Percentiles rank a stretch among this genome's conserved stretches.
Conservation (phyloP, 1,284 basidiomycete species). For the Cutaneotrichosporon curvatum region DNA sequence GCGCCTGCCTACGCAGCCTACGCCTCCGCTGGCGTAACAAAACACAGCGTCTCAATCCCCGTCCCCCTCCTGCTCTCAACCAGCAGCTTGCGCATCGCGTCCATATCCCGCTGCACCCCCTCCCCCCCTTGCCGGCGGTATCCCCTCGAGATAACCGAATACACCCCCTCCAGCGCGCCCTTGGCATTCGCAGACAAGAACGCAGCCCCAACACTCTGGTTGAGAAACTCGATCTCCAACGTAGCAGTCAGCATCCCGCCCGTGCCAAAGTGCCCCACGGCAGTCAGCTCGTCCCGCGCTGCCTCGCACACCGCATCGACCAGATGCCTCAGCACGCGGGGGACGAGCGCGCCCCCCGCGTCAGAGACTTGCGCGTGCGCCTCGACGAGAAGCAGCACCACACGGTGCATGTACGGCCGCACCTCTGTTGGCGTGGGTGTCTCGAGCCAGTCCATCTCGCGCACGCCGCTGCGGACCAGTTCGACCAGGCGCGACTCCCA, state of each 20-base stretch:
- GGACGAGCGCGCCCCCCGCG: constrained; percentile 68
- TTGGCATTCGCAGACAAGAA: constrained; percentile 78
- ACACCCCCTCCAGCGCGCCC: constrained; percentile 76
- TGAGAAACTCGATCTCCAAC: constrained; percentile 96
- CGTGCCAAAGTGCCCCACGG: constrained; percentile 86
- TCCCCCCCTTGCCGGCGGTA: constrained; percentile 62
- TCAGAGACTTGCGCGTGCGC: constrained; percentile 85
- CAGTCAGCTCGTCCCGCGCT: constrained; percentile 73
- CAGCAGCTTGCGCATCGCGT: constrained; percentile 82
- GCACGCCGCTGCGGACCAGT: constrained; percentile 68
- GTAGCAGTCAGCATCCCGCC: constrained; percentile 99
- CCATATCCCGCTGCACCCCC: constrained; percentile 76
- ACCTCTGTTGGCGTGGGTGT: constrained; percentile 86
- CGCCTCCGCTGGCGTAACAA: constrained; percentile 10
- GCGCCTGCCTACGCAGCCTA: too few species aligned
- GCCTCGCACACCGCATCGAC: constrained; percentile 77
- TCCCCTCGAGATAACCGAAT: constrained; percentile 87
- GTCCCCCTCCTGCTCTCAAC: constrained; percentile 81
- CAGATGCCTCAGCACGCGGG: constrained; percentile 71
- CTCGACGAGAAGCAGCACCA: constrained; percentile 78
- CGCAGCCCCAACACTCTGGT: constrained; percentile 75
- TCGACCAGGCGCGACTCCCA: constrained; percentile 61
- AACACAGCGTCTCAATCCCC: constrained; percentile 87
- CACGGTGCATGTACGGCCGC: constrained; percentile 86
- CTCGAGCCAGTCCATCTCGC: constrained; percentile 84